These are phyloP conservation scores for Diplocarpon mali DNA, from an alignment of 2,329 filamentous ascomycete genomes.

Conservation along the genomic window DNA sequence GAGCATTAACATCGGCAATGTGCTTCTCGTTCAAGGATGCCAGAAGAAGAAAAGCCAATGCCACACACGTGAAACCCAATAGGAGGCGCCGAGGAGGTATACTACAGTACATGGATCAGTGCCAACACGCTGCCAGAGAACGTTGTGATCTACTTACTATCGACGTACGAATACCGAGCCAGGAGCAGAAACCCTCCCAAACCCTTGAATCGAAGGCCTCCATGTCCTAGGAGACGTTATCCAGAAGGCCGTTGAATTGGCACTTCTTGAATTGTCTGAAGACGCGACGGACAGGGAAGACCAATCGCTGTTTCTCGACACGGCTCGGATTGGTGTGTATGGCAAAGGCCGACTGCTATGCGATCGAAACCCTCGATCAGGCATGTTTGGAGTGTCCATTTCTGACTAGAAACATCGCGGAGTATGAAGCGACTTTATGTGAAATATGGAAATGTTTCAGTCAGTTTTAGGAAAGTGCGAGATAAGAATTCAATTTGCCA, in stretches of 20 bases:
- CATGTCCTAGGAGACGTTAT: slow-evolving; percentile 17
- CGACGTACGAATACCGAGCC: slow-evolving; percentile 5
- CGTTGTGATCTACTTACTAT: slow-evolving; percentile 6
- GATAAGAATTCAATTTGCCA: too few species aligned
- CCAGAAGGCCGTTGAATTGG: slow-evolving; percentile 18
- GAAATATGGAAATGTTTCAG: background rate
- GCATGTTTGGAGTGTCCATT: slow-evolving; percentile 14
- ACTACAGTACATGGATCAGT: slow-evolving; percentile 1
- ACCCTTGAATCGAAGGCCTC: slow-evolving; percentile 1
- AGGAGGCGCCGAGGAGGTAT: slow-evolving; percentile 1
- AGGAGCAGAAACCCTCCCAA: background rate
- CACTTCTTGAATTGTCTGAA: slow-evolving; percentile 12
- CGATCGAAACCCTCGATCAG: slow-evolving; percentile 8
- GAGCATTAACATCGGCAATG: background rate
- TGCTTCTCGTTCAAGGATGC: background rate
- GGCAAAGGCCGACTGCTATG: slow-evolving; percentile 8
- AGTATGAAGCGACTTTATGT: background rate
- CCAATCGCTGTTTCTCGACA: slow-evolving; percentile 14
- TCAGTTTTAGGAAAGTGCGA: background rate
- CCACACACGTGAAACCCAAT: background rate
- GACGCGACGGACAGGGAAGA: slow-evolving; percentile 13
- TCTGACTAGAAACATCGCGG: background rate
- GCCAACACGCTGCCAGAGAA: background rate
- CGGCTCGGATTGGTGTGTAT: slow-evolving; percentile 15
- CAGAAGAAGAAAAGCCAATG: slow-evolving; percentile 4